Conservation (phyloP, 2,329 filamentous ascomycete species). For the Teratosphaeriaceae sp. region DNA sequence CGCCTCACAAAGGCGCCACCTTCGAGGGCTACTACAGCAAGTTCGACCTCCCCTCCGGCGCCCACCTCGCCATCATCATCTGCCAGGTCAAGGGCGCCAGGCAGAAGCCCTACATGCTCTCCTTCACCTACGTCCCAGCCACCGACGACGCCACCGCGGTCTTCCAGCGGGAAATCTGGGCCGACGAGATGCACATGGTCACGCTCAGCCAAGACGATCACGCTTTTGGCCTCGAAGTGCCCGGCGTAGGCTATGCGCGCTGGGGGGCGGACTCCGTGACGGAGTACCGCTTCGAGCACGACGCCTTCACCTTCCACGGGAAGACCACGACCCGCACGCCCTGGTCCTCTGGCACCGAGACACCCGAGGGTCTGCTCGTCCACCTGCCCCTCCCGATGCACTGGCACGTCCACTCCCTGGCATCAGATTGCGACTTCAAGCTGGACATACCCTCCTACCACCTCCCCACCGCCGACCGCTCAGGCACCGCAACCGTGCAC, state of each 20-base stretch:
- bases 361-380: constrained; percentile 42
- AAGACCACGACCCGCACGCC: constrained; percentile 33
- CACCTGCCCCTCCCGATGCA: constrained; percentile 43
- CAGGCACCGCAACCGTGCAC: constrained; percentile 36
- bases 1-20: constrained; percentile 34
- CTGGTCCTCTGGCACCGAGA: constrained; percentile 33
- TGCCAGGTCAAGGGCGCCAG: constrained; percentile 40
- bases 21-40: constrained; percentile 49
- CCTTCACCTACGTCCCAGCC: constrained; percentile 43
- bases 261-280: constrained; percentile 31
- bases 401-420: constrained; percentile 46
- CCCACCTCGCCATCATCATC: constrained; percentile 41
- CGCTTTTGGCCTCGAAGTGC: constrained; percentile 36
- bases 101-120: constrained; percentile 37
- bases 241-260: constrained; percentile 34
- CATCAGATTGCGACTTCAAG: constrained; percentile 34
- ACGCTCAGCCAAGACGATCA: constrained; percentile 18
- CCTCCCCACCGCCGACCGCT: constrained; percentile 18
- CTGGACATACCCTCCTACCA: constrained; percentile 31
- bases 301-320: constrained; percentile 35
- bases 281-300: constrained; percentile 29
- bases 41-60: constrained; percentile 41
- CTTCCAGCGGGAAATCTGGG: constrained; percentile 39
- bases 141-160: constrained; percentile 22
- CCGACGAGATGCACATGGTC: constrained; percentile 33